These are phyloP conservation scores for Chaetomium tenue DNA, from an alignment of 495 filamentous ascomycete species.

Conservation along the genomic window DNA sequence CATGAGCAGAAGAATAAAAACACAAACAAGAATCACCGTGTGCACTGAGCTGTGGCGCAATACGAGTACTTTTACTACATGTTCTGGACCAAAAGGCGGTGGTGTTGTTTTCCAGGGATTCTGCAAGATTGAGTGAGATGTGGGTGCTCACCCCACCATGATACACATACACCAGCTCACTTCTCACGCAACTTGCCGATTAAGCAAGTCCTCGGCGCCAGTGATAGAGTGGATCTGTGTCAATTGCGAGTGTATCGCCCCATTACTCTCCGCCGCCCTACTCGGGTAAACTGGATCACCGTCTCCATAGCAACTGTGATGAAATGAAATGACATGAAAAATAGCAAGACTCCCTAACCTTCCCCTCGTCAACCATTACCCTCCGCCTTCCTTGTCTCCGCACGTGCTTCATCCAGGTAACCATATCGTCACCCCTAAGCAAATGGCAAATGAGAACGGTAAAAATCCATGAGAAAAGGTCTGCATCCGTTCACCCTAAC, in stretches of 20 bases:
- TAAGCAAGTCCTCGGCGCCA: not conserved
- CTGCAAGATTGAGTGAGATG: too few relatives aligned
- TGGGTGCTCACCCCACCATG: too few relatives aligned
- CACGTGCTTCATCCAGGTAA: not conserved
- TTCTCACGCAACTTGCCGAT: too few relatives aligned
- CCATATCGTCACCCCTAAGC: not conserved
- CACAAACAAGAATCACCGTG: not conserved
- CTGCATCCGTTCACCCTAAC: not conserved
- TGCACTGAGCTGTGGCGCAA: not conserved
- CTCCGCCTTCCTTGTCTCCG: not conserved
- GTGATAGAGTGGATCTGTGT: not conserved
- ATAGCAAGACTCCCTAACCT: not conserved
- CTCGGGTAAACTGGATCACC: not conserved
- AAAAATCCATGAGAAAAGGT: not conserved
- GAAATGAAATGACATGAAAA: conserved; percentile 3
- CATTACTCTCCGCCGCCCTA: not conserved
- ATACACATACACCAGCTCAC: too few relatives aligned
- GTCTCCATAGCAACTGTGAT: not conserved
- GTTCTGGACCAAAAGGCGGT: not conserved
- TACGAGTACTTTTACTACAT: not conserved
- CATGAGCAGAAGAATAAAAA: not conserved
- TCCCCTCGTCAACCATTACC: not conserved
- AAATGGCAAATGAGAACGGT: not conserved
- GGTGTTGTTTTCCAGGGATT: too few relatives aligned
- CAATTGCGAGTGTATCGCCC: not conserved